phyloP scores from a whole-genome alignment of 192 early-diverging fungal genomes.

The Coemansia umbellata region DNA sequence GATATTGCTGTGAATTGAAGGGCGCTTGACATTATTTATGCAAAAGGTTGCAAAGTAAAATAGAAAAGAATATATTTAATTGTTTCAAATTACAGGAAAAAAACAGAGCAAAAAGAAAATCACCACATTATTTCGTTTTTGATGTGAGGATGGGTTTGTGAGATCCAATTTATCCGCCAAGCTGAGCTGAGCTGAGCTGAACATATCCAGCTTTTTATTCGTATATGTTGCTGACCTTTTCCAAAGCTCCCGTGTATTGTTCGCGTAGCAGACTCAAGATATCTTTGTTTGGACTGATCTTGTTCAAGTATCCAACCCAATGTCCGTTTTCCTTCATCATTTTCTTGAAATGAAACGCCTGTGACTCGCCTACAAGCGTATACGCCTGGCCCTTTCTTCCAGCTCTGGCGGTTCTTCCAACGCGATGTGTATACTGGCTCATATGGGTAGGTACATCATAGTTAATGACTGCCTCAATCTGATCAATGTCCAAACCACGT shows the following conservation, averaged over 20 bases:
- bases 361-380: conserved; percentile 66
- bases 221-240: conserved; percentile 22
- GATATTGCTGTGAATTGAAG: conserved; percentile 85
- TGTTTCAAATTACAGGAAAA: neutral
- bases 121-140: too few species aligned
- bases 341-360: conserved; percentile 66
- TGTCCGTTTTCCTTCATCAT: conserved; percentile 67
- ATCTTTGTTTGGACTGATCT: conserved; percentile 51
- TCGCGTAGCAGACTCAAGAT: conserved; percentile 26
- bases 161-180: too few species aligned
- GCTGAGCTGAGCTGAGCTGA: too few species aligned
- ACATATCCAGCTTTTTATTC: too few species aligned
- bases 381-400: conserved; percentile 77
- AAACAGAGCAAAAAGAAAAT: neutral
- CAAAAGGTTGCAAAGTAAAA: neutral
- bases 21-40: conserved; percentile 40
- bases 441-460: conserved; percentile 82
- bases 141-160: too few species aligned
- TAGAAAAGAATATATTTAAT: neutral
- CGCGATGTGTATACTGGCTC: conserved; percentile 88
- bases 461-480: conserved; percentile 75
- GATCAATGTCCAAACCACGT: conserved; percentile 85
- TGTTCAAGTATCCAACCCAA: conserved; percentile 52
- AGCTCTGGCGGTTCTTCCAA: conserved; percentile 88
- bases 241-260: conserved; percentile 37